Percentiles rank a stretch among this genome's conserved stretches.
Conservation (phyloP, 257 asterid species). For the Nicotiana knightiana region DNA sequence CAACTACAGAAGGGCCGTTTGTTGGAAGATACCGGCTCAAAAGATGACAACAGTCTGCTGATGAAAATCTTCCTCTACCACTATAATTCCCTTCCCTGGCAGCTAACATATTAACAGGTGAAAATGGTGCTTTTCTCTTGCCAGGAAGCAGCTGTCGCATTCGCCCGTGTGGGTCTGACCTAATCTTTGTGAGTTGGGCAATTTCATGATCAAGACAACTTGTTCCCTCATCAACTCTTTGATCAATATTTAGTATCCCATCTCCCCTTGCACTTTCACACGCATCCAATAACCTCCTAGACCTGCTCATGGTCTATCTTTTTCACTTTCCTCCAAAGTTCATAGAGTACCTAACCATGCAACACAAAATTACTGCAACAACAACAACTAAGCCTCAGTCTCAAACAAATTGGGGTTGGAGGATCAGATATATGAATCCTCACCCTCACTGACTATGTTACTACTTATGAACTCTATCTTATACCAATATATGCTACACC, state of each 20-base stretch:
- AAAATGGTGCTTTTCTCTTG: slow-evolving; percentile 41
- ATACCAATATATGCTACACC: neutral
- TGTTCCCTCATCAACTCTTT: slow-evolving; percentile 12
- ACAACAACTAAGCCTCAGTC: too few species aligned
- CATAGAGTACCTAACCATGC: neutral
- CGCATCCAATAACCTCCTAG: slow-evolving; percentile 27
- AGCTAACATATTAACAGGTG: slow-evolving; percentile 70
- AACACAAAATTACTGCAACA: neutral
- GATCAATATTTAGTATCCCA: slow-evolving; percentile 21
- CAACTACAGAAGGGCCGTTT: slow-evolving; percentile 50
- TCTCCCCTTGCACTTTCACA: slow-evolving; percentile 23
- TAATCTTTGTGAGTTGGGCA: slow-evolving; percentile 43
- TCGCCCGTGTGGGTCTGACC: slow-evolving; percentile 45
- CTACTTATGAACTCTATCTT: too few species aligned
- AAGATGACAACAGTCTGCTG: slow-evolving; percentile 74
- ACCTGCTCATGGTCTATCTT: slow-evolving; percentile 48
- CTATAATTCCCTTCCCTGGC: slow-evolving; percentile 73
- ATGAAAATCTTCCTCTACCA: slow-evolving; percentile 79
- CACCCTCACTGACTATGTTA: too few species aligned
- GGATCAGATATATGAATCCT: too few species aligned
- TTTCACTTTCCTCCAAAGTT: neutral
- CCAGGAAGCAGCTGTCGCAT: slow-evolving; percentile 41
- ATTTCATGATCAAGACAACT: slow-evolving; percentile 49
- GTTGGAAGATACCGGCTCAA: slow-evolving; percentile 71
- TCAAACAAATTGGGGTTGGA: too few species aligned